These are phyloP conservation scores for Falciphora oryzae DNA, from an alignment of 2,329 filamentous ascomycete species.

Conservation along the genomic window DNA sequence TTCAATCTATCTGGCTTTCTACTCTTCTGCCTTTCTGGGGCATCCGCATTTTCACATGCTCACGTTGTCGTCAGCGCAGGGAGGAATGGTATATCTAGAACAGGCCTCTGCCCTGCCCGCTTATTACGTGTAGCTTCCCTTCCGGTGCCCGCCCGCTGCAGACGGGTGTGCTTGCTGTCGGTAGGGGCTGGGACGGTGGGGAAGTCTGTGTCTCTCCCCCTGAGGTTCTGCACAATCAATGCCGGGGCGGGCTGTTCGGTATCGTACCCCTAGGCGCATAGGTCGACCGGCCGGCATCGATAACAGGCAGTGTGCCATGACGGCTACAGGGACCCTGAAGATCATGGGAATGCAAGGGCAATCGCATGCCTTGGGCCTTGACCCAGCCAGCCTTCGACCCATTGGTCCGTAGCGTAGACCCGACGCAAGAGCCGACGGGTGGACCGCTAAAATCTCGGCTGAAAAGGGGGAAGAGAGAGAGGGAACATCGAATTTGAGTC, in stretches of 20 bases:
- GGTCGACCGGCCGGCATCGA: neutral
- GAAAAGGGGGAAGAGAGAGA: neutral
- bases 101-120: too few relatives aligned
- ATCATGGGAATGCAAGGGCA: slow-evolving; percentile 3
- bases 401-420: neutral
- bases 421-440: neutral
- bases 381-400: too few relatives aligned
- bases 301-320: neutral
- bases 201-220: too few relatives aligned
- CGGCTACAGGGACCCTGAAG: slow-evolving; percentile 2
- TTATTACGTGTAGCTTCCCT: too few relatives aligned
- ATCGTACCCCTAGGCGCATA: neutral
- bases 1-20: neutral
- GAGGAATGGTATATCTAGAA: too few relatives aligned
- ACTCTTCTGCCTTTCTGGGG: neutral
- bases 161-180: neutral
- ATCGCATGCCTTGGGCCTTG: neutral
- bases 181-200: neutral
- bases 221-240: neutral
- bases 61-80: too few relatives aligned
- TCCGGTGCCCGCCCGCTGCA: too few relatives aligned
- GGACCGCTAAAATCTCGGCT: neutral
- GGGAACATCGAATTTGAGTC: too few relatives aligned
- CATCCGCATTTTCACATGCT: neutral
- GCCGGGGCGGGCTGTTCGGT: neutral